A percentile compares a stretch with the other conserved stretches of the same genome.
Conservation (phyloP, 306 rosid genomes). For the Cucurbita moschata region DNA sequence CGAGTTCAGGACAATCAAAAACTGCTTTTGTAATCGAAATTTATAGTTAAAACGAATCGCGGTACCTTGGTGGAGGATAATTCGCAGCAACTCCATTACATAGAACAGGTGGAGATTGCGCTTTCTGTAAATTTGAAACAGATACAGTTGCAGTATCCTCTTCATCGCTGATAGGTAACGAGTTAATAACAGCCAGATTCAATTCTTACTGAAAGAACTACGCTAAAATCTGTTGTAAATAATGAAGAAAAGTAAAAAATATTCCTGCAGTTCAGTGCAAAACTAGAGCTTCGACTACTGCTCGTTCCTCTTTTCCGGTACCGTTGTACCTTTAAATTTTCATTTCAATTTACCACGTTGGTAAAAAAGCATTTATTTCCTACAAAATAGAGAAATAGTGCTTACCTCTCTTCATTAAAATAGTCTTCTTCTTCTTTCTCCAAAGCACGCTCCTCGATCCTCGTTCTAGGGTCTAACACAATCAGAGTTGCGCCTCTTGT, state of each 20-base stretch:
- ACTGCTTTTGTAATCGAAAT: not conserved
- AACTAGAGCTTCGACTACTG: not conserved
- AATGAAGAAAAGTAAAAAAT: not conserved
- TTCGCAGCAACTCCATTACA: slow-evolving; percentile 61
- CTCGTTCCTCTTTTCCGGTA: not conserved
- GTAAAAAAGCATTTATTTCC: not conserved
- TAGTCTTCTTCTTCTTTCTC: slow-evolving; percentile 91
- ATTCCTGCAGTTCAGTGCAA: not conserved
- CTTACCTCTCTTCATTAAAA: slow-evolving; percentile 81
- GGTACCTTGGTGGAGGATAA: slow-evolving; percentile 43
- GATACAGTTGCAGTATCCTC: slow-evolving; percentile 78
- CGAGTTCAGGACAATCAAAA: slow-evolving; percentile 2
- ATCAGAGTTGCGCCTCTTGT: slow-evolving; percentile 24
- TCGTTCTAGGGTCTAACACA: slow-evolving; percentile 53
- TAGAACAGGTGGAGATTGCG: slow-evolving; percentile 38
- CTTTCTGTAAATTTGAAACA: slow-evolving; percentile 30
- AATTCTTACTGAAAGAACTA: not conserved
- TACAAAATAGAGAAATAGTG: not conserved
- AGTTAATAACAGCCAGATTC: not conserved
- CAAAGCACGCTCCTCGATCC: slow-evolving; percentile 75
- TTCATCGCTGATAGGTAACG: slow-evolving; percentile 51
- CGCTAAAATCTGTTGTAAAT: not conserved
- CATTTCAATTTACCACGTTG: not conserved
- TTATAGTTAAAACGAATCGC: not conserved
- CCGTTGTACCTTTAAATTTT: not conserved